Evolutionary conservation across 768 basidiomycete genomes (phyloP).

Genomic region (Amylocystis lapponica): DNA sequence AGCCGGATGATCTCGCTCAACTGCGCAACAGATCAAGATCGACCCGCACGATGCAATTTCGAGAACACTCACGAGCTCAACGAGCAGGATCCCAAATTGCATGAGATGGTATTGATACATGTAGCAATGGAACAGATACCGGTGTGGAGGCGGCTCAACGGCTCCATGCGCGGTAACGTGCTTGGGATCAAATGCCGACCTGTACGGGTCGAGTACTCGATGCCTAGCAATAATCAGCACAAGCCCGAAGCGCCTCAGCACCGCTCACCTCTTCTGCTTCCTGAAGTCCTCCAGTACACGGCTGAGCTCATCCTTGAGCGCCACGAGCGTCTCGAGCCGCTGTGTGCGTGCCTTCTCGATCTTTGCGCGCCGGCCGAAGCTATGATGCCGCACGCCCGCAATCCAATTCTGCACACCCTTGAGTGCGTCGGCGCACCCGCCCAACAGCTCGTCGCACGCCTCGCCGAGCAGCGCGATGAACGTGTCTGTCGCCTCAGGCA

Average conservation of each 20-base stretch:
- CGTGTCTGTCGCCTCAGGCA: conserved; percentile 35
- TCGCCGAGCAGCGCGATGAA: conserved; percentile 41
- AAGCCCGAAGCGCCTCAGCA: no score
- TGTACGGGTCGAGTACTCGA: conserved; percentile 57
- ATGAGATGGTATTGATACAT: conserved; percentile 58
- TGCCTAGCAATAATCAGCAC: conserved; percentile 25
- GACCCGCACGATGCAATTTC: not conserved
- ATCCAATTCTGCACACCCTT: conserved; percentile 47
- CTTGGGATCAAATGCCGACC: conserved; percentile 38
- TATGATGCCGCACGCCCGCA: conserved; percentile 27
- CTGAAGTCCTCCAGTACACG: conserved; percentile 41
- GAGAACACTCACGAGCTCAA: conserved; percentile 28
- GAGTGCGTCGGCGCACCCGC: conserved; percentile 35
- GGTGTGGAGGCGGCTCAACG: conserved; percentile 52
- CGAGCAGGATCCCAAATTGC: conserved; percentile 28
- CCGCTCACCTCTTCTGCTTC: conserved; percentile 42
- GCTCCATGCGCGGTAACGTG: conserved; percentile 24
- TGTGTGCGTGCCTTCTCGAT: conserved; percentile 27
- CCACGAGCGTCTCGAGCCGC: conserved; percentile 32
- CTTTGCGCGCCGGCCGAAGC: conserved; percentile 30
- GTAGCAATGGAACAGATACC: conserved; percentile 68
- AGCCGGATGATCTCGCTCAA: conserved; percentile 49
- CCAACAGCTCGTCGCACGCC: conserved; percentile 51
- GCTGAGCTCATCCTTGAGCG: conserved; percentile 31
- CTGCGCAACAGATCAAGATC: conserved; percentile 30